phyloP scores from a whole-genome alignment of 2,329 filamentous ascomycete genomes.

The Aspergillus luchuensis region DNA sequence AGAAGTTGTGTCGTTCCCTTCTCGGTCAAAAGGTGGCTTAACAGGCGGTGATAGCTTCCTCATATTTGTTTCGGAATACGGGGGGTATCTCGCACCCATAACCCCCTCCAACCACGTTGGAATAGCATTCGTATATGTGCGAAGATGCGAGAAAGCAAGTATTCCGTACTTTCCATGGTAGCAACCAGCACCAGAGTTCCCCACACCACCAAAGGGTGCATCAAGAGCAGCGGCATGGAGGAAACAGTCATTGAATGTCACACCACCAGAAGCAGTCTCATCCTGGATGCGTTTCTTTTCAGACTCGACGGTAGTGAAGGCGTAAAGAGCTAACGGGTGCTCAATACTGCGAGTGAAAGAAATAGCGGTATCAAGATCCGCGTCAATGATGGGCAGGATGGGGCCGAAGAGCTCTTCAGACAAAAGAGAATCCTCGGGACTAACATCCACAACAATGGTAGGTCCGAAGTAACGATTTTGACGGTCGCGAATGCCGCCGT shows the following conservation, averaged over 20 bases:
- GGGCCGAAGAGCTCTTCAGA: constrained; percentile 52
- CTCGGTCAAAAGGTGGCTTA: neutral
- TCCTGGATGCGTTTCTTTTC: constrained; percentile 34
- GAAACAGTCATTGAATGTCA: constrained; percentile 15
- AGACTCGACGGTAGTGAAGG: constrained; percentile 40
- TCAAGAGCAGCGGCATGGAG: constrained; percentile 11
- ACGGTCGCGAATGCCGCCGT: constrained; percentile 37
- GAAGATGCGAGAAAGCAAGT: constrained; percentile 1
- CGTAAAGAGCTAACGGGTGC: constrained; percentile 46
- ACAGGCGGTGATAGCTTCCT: neutral
- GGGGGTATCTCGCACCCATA: neutral
- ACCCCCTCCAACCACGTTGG: neutral
- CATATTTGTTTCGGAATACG: neutral
- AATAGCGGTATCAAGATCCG: constrained; percentile 31
- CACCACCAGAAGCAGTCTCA: constrained; percentile 12
- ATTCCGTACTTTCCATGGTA: constrained; percentile 18
- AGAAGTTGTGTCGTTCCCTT: neutral
- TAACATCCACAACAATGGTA: constrained; percentile 44
- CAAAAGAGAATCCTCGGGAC: constrained; percentile 42
- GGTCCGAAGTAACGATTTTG: constrained; percentile 38
- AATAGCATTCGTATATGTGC: neutral
- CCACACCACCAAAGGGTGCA: constrained; percentile 17
- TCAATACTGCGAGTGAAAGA: constrained; percentile 27
- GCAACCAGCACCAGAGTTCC: constrained; percentile 12
- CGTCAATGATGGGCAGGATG: constrained; percentile 46